Conservation (phyloP, 257 asterid species). For the Capsicum pubescens region DNA sequence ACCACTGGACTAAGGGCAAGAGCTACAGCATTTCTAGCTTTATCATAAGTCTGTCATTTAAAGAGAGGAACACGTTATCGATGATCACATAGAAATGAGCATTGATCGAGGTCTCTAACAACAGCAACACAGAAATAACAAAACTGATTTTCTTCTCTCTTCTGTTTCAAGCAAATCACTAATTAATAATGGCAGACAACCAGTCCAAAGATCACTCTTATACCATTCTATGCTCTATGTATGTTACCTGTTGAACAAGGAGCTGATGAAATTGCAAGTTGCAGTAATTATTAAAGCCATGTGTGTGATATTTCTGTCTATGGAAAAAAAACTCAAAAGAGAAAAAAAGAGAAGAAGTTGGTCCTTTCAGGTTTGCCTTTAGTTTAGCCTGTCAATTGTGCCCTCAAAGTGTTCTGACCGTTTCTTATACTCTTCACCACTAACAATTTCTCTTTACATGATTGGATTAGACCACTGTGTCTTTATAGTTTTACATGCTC, state of each 20-base stretch:
- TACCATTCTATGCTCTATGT: neutral
- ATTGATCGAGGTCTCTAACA: constrained; percentile 9
- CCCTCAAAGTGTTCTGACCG: neutral
- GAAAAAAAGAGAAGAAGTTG: neutral
- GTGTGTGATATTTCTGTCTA: neutral
- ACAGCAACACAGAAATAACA: constrained; percentile 28
- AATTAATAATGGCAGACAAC: neutral
- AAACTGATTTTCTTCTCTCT: neutral
- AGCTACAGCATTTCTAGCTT: constrained; percentile 96
- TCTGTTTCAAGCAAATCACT: neutral
- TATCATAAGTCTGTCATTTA: constrained; percentile 74
- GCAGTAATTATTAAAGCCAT: neutral
- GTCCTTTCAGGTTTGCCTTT: neutral
- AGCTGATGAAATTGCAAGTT: neutral
- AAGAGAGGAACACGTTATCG: constrained; percentile 32
- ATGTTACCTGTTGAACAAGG: neutral
- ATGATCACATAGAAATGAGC: constrained; percentile 21
- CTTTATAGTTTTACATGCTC: constrained; percentile 12
- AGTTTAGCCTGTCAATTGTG: neutral
- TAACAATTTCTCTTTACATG: neutral
- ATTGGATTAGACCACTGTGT: neutral
- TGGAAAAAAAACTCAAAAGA: neutral
- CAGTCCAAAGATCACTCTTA: neutral
- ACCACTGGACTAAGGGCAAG: constrained; percentile 99
- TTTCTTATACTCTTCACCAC: neutral